Percentiles rank a stretch among this genome's conserved stretches.
phyloP scores from a whole-genome alignment of 1,139 yeast species.

The Yamadazyma atlantica region DNA sequence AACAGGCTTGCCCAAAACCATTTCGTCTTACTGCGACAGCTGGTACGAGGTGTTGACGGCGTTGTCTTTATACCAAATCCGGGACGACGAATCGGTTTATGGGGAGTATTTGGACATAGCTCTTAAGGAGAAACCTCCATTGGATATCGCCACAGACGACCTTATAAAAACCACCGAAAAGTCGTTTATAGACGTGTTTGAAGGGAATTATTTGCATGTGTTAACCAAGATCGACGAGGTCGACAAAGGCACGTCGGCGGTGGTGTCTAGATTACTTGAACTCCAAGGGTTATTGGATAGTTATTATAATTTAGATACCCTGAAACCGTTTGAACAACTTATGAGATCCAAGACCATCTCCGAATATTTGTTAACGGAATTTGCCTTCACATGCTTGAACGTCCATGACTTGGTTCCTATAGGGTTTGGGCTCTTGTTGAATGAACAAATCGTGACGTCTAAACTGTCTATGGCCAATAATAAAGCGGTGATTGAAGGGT shows the following conservation, averaged over 20 bases:
- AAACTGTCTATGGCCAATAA: conserved; percentile 21
- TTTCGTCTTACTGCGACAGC: conserved; percentile 45
- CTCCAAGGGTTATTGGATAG: conserved; percentile 58
- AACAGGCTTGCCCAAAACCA: conserved; percentile 56
- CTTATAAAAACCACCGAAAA: conserved; percentile 48
- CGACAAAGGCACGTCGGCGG: conserved; percentile 69
- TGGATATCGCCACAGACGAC: conserved; percentile 19
- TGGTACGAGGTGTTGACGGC: conserved; percentile 79
- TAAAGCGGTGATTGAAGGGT: conserved; percentile 53
- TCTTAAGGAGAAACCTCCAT: conserved; percentile 34
- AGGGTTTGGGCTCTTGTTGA: conserved; percentile 56
- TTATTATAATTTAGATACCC: conserved; percentile 33
- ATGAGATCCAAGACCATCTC: conserved; percentile 43
- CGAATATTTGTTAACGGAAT: conserved; percentile 58
- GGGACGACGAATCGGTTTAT: conserved; percentile 37
- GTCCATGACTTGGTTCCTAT: conserved; percentile 58
- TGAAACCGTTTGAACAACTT: conserved; percentile 16
- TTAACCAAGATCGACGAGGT: conserved; percentile 60
- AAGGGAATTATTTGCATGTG: conserved; percentile 58
- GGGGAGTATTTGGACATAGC: conserved; percentile 35
- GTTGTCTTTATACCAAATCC: conserved; percentile 59
- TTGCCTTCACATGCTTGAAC: conserved; percentile 57
- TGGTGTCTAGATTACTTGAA: conserved; percentile 62
- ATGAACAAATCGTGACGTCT: conserved; percentile 27
- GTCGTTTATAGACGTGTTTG: conserved; percentile 60